Evolutionary conservation across 139 green algal species (phyloP), one percentile per base, ranked within the genome.

Genomic region (Closterium sp.): DNA sequence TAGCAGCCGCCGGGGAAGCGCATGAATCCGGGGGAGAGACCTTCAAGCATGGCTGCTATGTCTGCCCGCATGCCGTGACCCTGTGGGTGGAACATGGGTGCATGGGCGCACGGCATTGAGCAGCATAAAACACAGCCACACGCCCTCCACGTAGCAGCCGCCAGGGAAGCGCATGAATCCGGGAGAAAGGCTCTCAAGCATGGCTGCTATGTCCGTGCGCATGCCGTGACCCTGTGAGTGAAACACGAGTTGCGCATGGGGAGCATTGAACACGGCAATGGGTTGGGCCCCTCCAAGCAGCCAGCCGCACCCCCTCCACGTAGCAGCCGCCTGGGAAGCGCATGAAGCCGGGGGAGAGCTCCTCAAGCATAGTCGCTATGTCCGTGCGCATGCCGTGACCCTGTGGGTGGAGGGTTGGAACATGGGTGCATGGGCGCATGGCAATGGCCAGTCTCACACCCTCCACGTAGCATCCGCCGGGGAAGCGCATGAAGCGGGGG

Each of bases 81-180:
- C 91, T 94, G 89, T 1, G 17, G 11, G 50, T 19, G 50, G 50
- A 24, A 70, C 50, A 70, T 70, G 50, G 50, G 4, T 70, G 34
- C 1, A 42, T 42, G 34, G 34, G 32, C 2, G 32, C 32, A 38
- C 32, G 32, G 32, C 32, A 2, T 38, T 38, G 32, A 4, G 2
- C n/a, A n/a, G n/a, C n/a, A n/a, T n/a, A n/a, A n/a, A n/a, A n/a
- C n/a, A n/a, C 2, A 38, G 34, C 34, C 34, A 4, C 34, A 42
- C 34, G 1, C 94, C 94, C 93, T 97, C 96, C 22, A 97, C 91
- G 86, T 96, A 97, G 93, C 96, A 97, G 29, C 96, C 96, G 5
- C 91, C 87, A 0, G 91, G 91, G 42, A 94, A 94, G 70, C 91
- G 91, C 28, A 94, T 88, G 88, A 94, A 92, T 32, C 91, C 91